These are phyloP conservation scores for Epichloe amarillans DNA, from an alignment of 2,329 filamentous ascomycete genomes.

Conservation along the genomic window DNA sequence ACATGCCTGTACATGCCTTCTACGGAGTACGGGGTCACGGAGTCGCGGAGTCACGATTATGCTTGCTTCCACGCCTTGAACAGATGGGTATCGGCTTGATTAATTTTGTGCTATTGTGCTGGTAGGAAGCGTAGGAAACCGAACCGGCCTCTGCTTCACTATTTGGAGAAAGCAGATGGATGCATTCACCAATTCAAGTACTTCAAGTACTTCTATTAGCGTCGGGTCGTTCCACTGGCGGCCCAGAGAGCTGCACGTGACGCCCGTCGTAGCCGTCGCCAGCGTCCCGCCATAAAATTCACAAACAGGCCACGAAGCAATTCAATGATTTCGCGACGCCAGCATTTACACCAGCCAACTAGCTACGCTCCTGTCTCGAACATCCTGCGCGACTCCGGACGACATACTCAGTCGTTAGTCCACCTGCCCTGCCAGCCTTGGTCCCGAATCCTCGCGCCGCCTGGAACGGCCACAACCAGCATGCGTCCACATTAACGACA, in stretches of 20 bases:
- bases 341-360: neutral
- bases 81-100: too few relatives aligned
- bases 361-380: neutral
- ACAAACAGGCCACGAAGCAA: neutral
- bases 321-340: neutral
- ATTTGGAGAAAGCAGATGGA: too few relatives aligned
- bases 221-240: neutral
- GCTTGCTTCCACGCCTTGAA: too few relatives aligned
- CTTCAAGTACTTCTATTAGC: neutral
- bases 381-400: neutral
- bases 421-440: neutral
- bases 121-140: too few relatives aligned
- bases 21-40: too few relatives aligned
- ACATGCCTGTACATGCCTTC: too few relatives aligned
- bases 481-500: constrained; percentile 2
- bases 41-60: too few relatives aligned
- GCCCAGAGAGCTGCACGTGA: constrained; percentile 1
- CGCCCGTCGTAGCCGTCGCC: constrained; percentile 1
- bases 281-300: neutral
- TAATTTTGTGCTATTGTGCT: too few relatives aligned
- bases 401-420: neutral
- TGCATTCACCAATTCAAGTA: too few relatives aligned
- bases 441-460: neutral
- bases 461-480: neutral
- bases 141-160: too few relatives aligned